Conservation (phyloP, 1,139 yeast species). For the Tardiomyces blankii region DNA sequence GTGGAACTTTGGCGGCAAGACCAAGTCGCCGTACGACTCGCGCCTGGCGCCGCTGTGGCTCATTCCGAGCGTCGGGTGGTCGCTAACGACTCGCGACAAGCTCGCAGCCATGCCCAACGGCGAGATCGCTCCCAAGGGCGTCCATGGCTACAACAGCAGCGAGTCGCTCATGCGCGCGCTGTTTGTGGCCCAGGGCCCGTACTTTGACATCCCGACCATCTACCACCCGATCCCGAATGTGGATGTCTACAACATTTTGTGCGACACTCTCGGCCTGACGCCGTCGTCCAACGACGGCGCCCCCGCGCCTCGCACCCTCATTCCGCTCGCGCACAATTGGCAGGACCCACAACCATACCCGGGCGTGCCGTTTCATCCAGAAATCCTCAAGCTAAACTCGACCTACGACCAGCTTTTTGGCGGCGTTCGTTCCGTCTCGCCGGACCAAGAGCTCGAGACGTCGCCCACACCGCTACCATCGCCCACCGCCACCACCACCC, state of each 20-base stretch:
- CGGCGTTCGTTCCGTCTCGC: not conserved
- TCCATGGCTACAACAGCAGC: slow-evolving; percentile 74
- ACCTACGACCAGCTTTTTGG: slow-evolving; percentile 19
- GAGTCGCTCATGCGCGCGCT: slow-evolving; percentile 75
- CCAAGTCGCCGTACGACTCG: slow-evolving; percentile 36
- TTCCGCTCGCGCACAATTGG: slow-evolving; percentile 40
- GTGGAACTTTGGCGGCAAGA: slow-evolving; percentile 53
- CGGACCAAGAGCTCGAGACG: too few relatives aligned
- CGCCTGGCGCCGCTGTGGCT: slow-evolving; percentile 82
- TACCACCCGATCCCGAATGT: slow-evolving; percentile 59
- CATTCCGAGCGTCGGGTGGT: slow-evolving; percentile 71
- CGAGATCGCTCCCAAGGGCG: slow-evolving; percentile 58
- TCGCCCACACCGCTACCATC: too few relatives aligned
- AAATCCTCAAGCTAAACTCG: slow-evolving; percentile 19
- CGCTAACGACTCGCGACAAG: slow-evolving; percentile 53
- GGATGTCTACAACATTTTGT: slow-evolving; percentile 63
- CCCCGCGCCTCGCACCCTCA: slow-evolving; percentile 12
- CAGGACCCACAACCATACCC: slow-evolving; percentile 46
- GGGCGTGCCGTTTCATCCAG: slow-evolving; percentile 36
- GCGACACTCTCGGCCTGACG: slow-evolving; percentile 49
- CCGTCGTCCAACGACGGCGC: slow-evolving; percentile 59
- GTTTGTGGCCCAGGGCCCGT: slow-evolving; percentile 76
- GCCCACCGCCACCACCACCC: too few relatives aligned
- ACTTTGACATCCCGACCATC: slow-evolving; percentile 31
- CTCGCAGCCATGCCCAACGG: slow-evolving; percentile 35